Conservation (phyloP, 345 rosid genomes). For the Erucastrum elatum region DNA sequence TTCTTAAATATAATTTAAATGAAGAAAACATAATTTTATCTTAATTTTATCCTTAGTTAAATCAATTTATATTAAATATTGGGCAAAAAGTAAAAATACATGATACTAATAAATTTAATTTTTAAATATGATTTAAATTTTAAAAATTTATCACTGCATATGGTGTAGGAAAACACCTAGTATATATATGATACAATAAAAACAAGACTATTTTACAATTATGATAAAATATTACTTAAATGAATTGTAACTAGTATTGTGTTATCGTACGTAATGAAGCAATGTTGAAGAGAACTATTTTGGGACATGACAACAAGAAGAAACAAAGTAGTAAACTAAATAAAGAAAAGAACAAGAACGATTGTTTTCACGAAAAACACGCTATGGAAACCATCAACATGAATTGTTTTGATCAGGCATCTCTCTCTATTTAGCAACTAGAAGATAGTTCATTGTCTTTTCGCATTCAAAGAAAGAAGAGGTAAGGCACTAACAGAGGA, state of each 20-base stretch:
- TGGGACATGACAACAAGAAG: conserved; percentile 2
- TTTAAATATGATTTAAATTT: too few species aligned
- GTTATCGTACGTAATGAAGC: background rate
- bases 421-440: conserved; percentile 8
- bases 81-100: too few species aligned
- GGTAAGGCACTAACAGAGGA: background rate
- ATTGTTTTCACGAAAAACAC: conserved; percentile 25
- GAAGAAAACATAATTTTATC: too few species aligned
- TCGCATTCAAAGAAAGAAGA: conserved; percentile 1
- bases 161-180: too few species aligned
- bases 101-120: too few species aligned
- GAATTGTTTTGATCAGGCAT: background rate
- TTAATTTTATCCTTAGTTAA: too few species aligned
- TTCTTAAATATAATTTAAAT: too few species aligned
- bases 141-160: too few species aligned
- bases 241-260: background rate
- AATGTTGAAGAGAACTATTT: background rate
- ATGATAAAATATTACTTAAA: background rate
- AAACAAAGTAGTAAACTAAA: conserved; percentile 4
- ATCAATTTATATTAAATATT: too few species aligned
- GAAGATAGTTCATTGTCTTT: background rate
- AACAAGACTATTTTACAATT: too few species aligned
- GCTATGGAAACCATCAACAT: conserved; percentile 11
- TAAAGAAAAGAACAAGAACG: conserved; percentile 26
- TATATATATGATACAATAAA: too few species aligned